phyloP scores from a whole-genome alignment of 108 stramenopile genomes.

The Cyclotella kingstonii region DNA sequence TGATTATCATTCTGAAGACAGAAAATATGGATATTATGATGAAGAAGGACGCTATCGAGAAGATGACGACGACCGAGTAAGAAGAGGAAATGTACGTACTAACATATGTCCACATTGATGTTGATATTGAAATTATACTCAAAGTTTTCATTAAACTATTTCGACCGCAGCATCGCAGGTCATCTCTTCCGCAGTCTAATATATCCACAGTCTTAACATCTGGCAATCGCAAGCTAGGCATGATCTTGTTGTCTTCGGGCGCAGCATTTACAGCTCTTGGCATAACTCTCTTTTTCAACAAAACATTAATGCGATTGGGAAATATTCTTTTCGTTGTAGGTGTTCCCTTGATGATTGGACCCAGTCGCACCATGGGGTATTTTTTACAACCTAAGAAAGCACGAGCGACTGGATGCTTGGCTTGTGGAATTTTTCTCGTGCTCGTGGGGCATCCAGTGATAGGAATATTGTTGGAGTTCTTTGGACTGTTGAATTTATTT shows the following conservation, averaged over 20 bases:
- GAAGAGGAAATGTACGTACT: slow-evolving; percentile 1
- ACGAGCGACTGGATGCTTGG: slow-evolving; percentile 80
- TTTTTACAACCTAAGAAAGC: slow-evolving; percentile 87
- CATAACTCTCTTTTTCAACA: slow-evolving; percentile 92
- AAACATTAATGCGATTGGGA: slow-evolving; percentile 90
- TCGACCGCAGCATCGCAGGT: background rate
- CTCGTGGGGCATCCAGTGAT: slow-evolving; percentile 85
- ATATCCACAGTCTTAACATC: slow-evolving; percentile 28
- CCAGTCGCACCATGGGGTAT: slow-evolving; percentile 80
- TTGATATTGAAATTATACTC: background rate
- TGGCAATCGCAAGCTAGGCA: slow-evolving; percentile 68
- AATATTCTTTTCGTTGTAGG: slow-evolving; percentile 86
- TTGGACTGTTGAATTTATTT: slow-evolving; percentile 93
- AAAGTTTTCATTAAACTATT: background rate
- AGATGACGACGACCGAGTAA: slow-evolving; percentile 14
- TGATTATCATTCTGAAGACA: slow-evolving; percentile 11
- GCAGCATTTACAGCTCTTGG: slow-evolving; percentile 76
- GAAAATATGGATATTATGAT: slow-evolving; percentile 37
- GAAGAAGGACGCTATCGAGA: slow-evolving; percentile 40
- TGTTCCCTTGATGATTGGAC: slow-evolving; percentile 86
- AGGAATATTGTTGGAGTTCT: slow-evolving; percentile 86
- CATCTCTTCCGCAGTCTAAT: slow-evolving; percentile 4
- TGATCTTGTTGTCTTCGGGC: slow-evolving; percentile 69
- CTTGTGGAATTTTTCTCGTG: slow-evolving; percentile 78
- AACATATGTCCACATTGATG: background rate